A percentile compares a stretch with the other conserved stretches of the same genome.
These are phyloP conservation scores for Spongospora subterranea DNA, from an alignment of 208 protist species.

Conservation along the genomic window DNA sequence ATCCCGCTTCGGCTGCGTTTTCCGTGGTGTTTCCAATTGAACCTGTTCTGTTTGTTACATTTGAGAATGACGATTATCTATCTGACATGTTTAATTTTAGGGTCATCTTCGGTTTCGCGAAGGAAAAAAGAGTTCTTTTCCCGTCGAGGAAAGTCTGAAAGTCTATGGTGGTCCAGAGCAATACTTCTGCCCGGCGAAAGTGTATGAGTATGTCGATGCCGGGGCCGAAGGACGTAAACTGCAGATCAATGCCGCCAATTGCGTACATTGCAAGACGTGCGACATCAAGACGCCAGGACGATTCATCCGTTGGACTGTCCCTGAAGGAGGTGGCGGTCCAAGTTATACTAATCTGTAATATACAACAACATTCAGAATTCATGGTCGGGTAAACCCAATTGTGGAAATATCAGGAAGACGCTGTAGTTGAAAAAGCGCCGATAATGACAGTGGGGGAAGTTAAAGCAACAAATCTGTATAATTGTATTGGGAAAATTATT, in stretches of 20 bases:
- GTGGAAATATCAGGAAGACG: not conserved
- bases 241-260: constrained; percentile 97
- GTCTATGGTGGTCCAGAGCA: constrained; percentile 54
- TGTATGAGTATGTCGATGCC: constrained; percentile 87
- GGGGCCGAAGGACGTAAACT: constrained; percentile 75
- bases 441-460: not conserved
- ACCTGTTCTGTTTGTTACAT: not conserved
- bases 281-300: constrained; percentile 96
- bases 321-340: constrained; percentile 85
- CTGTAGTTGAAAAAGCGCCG: not conserved
- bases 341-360: constrained; percentile 64
- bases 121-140: not conserved
- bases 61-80: not conserved
- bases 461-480: not conserved
- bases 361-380: not conserved
- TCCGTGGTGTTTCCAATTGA: no score
- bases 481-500: not conserved
- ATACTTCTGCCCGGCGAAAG: constrained; percentile 73
- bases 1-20: no score
- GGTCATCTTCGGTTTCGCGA: constrained; percentile 86
- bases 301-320: constrained; percentile 94
- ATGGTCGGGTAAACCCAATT: not conserved
- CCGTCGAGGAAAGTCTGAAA: constrained; percentile 7
- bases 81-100: not conserved
- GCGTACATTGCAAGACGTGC: constrained; percentile 97